A percentile compares a stretch with the other conserved stretches of the same genome.
Evolutionary conservation across 805 yeast genomes (phyloP).

Genomic region (Lipomyces starkeyi): DNA sequence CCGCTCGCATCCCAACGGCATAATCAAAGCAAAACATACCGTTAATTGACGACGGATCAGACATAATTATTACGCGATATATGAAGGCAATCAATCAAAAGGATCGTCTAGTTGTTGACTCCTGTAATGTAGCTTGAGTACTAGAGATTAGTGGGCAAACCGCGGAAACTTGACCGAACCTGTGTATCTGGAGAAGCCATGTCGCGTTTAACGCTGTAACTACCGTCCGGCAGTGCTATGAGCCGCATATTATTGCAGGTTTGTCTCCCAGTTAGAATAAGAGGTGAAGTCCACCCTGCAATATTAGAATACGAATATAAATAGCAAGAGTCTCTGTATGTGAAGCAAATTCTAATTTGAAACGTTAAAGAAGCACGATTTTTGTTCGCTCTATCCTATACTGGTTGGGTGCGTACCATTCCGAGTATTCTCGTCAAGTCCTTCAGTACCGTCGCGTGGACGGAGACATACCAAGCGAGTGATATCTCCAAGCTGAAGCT

Average conservation of each 20-base stretch:
- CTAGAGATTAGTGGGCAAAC: not conserved
- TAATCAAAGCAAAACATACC: slow-evolving; percentile 19
- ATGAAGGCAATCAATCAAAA: not conserved
- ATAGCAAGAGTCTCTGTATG: not conserved
- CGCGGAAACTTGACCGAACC: not conserved
- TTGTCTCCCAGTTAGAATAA: not conserved
- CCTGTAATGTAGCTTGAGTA: not conserved
- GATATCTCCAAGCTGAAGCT: not conserved
- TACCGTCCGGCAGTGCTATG: not conserved
- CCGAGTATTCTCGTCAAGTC: not conserved
- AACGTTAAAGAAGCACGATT: no score
- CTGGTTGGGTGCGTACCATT: not conserved
- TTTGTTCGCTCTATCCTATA: not conserved
- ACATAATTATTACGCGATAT: slow-evolving; percentile 16
- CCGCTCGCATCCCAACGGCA: not conserved
- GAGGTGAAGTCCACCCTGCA: not conserved
- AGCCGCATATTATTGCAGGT: not conserved
- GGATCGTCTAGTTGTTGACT: not conserved
- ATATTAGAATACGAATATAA: not conserved
- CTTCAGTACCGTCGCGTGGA: not conserved
- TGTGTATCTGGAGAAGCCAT: not conserved
- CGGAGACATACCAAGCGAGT: not conserved
- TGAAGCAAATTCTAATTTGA: not conserved
- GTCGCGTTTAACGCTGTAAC: not conserved
- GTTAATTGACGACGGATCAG: slow-evolving; percentile 34